phyloP scores from a whole-genome alignment of 257 asterid species.

The Voacanga thouarsii region DNA sequence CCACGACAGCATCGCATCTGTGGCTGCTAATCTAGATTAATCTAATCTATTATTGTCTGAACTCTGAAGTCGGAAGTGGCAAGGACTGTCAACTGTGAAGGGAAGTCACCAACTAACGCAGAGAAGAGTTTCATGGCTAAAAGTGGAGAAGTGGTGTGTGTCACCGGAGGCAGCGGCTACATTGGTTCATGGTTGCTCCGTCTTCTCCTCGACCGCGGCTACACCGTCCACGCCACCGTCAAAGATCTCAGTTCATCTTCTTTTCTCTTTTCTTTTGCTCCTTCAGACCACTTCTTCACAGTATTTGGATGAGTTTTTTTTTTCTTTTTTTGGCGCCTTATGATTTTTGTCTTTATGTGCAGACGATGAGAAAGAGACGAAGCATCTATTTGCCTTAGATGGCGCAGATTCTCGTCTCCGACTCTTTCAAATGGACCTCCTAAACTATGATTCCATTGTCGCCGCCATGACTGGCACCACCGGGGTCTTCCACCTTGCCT shows the following conservation, averaged over 20 bases:
- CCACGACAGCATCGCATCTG: no score
- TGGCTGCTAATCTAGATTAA: no score
- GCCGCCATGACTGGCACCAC: conserved; percentile 53
- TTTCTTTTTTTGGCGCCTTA: not conserved
- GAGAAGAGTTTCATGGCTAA: conserved; percentile 26
- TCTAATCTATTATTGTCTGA: no score
- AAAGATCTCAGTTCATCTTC: conserved; percentile 44
- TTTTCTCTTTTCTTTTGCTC: not conserved
- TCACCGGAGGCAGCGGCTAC: conserved; percentile 85
- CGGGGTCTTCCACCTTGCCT: conserved; percentile 79
- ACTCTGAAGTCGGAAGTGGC: no score
- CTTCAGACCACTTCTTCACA: no score
- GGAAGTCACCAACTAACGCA: not conserved
- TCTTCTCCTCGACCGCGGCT: conserved; percentile 80
- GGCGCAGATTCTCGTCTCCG: conserved; percentile 69
- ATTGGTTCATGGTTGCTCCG: conserved; percentile 74
- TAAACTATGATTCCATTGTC: conserved; percentile 54
- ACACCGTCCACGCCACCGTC: conserved; percentile 89
- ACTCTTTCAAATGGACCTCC: conserved; percentile 69
- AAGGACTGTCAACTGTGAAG: no score
- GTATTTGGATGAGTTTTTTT: not conserved
- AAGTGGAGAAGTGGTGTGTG: conserved; percentile 58
- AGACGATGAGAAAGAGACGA: conserved; percentile 78
- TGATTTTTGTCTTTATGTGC: not conserved
- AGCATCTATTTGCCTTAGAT: conserved; percentile 65